Base-by-base conservation (phyloP, 495 filamentous ascomycete genomes). In the Podospora tetraspora region DNA sequence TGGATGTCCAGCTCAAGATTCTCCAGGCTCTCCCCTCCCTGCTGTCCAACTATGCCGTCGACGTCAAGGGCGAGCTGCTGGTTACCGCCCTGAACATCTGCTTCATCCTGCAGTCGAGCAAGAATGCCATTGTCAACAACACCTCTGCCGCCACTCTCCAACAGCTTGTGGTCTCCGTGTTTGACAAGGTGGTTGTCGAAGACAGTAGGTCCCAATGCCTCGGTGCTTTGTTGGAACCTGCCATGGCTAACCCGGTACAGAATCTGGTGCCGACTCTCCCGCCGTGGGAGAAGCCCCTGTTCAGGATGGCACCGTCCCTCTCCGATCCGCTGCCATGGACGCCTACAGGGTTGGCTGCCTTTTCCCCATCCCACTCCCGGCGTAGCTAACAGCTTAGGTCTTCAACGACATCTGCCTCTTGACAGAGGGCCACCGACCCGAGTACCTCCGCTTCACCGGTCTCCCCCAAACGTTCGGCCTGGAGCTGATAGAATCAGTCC, bases 1-100 rank as follows among this genome's bases (percentile, higher is more conserved):
- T 96, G 61, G 96, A 99, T 77, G 90, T 97, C 3, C 95, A 99
- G 73, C 86, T 99, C 62, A 99, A 97, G 79, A 96, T 98, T 30
- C 82, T 99, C 21, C 95, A 99, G 76, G 91, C 93, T 0, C 81
- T 99, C 32, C 95, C 96, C n/a, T 90, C 93, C 1, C 75, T 99
- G 52, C 80, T 97, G 9, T 93, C 97, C 70, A 95, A 95, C 76
- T 98, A 97, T 80, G 88, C 92, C 0, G 85, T 86, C 66, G 90
- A 94, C 58, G 78, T 99, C 29, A 88, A 88, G 63, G 92, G 91
- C 3, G 90, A 94, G 62, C 84, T 97, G 19, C 84, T 98, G 52
- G 90, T 89, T 34, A 91, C 85, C 27, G 88, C 91, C 3, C 82
- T 99, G 70, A 91, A 96, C 74, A 91, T 97, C 77, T 98, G 95